phyloP scores from a whole-genome alignment of 805 yeast genomes.

The Vanderwaltozyma polyspora region DNA sequence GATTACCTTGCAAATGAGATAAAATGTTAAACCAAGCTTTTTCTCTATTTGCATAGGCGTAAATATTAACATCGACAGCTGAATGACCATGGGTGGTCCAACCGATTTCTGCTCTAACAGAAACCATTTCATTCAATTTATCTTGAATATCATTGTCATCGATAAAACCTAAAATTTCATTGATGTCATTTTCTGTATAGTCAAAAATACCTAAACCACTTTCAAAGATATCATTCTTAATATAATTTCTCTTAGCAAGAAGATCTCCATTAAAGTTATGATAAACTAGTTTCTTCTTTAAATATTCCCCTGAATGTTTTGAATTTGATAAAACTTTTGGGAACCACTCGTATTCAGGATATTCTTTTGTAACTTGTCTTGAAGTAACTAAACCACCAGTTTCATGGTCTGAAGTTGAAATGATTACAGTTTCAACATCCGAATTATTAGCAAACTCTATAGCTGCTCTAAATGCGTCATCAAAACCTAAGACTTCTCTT shows the following conservation, averaged over 20 bases:
- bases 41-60: slow-evolving; percentile 58
- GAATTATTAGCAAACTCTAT: slow-evolving; percentile 54
- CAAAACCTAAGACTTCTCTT: slow-evolving; percentile 80
- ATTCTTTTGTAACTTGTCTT: slow-evolving; percentile 52
- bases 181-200: slow-evolving; percentile 44
- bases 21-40: slow-evolving; percentile 31
- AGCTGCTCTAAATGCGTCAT: slow-evolving; percentile 68
- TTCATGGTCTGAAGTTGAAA: slow-evolving; percentile 89
- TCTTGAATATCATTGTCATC: slow-evolving; percentile 29
- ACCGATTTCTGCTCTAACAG: slow-evolving; percentile 80
- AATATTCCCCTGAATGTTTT: slow-evolving; percentile 66
- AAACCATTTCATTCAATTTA: slow-evolving; percentile 56
- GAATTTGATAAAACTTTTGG: slow-evolving; percentile 67
- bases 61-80: slow-evolving; percentile 90
- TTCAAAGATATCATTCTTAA: slow-evolving; percentile 44
- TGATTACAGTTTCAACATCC: slow-evolving; percentile 64
- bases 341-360: slow-evolving; percentile 83
- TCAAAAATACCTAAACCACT: slow-evolving; percentile 58
- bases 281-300: slow-evolving; percentile 30
- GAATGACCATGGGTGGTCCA: slow-evolving; percentile 96
- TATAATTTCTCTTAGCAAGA: slow-evolving; percentile 31
- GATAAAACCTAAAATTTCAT: slow-evolving; percentile 28
- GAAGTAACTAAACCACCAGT: slow-evolving; percentile 92
- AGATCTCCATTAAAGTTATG: slow-evolving; percentile 13
- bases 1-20: slow-evolving; percentile 57